phyloP scores from a whole-genome alignment of 371 early-diverging fungal genomes.

The Syncephalastrum monosporum region DNA sequence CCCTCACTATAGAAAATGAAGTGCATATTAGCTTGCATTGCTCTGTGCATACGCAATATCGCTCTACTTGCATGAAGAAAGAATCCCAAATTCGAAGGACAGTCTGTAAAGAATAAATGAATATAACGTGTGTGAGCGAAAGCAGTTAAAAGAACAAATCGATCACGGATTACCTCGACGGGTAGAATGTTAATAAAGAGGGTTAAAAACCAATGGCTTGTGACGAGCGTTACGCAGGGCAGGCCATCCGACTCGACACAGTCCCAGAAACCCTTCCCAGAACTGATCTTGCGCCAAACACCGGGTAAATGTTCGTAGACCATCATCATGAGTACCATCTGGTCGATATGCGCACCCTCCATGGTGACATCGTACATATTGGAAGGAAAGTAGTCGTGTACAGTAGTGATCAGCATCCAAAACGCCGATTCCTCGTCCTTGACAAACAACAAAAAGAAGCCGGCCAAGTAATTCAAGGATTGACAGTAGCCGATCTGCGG shows the following conservation, averaged over 20 bases:
- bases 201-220: slow-evolving; percentile 85
- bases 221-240: slow-evolving; percentile 73
- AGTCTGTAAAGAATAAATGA: slow-evolving; percentile 34
- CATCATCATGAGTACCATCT: slow-evolving; percentile 69
- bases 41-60: not conserved
- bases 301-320: slow-evolving; percentile 59
- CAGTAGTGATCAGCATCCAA: slow-evolving; percentile 77
- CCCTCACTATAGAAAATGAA: slow-evolving; percentile 60
- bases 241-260: slow-evolving; percentile 52
- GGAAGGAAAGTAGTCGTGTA: slow-evolving; percentile 72
- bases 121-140: slow-evolving; percentile 14
- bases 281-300: slow-evolving; percentile 54
- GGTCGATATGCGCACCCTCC: slow-evolving; percentile 77
- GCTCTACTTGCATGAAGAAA: slow-evolving; percentile 65
- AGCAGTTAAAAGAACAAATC: not conserved
- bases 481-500: slow-evolving; percentile 85
- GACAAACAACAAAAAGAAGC: slow-evolving; percentile 72
- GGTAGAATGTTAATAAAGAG: slow-evolving; percentile 80
- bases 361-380: slow-evolving; percentile 79
- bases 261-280: slow-evolving; percentile 52
- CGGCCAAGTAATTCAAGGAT: slow-evolving; percentile 80
- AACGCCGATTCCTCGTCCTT: slow-evolving; percentile 78
- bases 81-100: slow-evolving; percentile 82
- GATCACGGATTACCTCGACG: slow-evolving; percentile 48
- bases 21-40: not conserved